phyloP scores from a whole-genome alignment of 2,329 filamentous ascomycete genomes.

The Clonostachys sp. region DNA sequence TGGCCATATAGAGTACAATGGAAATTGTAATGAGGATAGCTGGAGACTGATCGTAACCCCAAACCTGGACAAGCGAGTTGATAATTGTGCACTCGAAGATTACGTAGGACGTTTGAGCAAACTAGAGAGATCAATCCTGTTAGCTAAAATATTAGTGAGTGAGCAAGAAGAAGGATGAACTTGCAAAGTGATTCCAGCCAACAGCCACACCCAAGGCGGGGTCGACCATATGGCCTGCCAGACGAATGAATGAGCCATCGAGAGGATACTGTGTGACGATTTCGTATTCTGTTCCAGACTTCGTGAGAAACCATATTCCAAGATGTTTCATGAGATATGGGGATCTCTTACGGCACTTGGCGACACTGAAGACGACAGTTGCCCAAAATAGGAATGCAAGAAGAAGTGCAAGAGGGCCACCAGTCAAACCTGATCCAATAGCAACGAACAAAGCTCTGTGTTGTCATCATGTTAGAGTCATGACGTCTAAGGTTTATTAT shows the following conservation, averaged over 20 bases:
- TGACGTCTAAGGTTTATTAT: not conserved
- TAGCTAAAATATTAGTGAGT: not conserved
- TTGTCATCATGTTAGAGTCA: not conserved
- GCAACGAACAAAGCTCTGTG: not conserved
- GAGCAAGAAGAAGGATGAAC: not conserved
- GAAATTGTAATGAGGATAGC: not conserved
- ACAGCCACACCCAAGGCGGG: not conserved
- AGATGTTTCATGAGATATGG: no score
- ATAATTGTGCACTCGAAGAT: conserved; percentile 1
- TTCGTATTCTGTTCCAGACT: not conserved
- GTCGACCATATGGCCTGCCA: not conserved
- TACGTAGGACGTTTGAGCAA: not conserved
- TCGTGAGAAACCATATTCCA: no score
- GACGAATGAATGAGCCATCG: conserved; percentile 1
- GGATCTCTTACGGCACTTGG: not conserved
- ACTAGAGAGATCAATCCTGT: not conserved
- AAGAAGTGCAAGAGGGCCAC: not conserved
- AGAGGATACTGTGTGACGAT: not conserved
- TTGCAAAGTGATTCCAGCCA: not conserved
- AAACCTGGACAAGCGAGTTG: not conserved
- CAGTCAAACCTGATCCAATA: not conserved
- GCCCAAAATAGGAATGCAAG: not conserved
- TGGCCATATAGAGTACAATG: not conserved
- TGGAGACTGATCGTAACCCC: not conserved
- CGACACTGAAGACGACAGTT: not conserved